phyloP scores from a whole-genome alignment of 805 yeast genomes.

The Ogataea naganishii region DNA sequence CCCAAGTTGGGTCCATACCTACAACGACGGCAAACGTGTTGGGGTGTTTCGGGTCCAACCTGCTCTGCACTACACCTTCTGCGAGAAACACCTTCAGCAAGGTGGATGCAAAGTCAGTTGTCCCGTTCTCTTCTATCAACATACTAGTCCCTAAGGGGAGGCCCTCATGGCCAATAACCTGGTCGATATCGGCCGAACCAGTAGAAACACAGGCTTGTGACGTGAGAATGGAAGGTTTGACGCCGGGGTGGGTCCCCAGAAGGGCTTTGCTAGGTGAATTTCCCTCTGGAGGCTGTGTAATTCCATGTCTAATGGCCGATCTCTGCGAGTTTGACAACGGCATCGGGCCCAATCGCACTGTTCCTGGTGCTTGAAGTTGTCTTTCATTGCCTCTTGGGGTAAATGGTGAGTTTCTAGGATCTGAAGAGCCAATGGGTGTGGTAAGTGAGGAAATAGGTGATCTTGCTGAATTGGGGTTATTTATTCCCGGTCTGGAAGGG shows the following conservation, averaged over 20 bases:
- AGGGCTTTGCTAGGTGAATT: conserved; percentile 1
- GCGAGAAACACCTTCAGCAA: conserved; percentile 62
- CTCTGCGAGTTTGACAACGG: no score
- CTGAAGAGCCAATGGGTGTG: background rate
- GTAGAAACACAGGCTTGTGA: conserved; percentile 74
- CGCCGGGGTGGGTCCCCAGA: conserved; percentile 39
- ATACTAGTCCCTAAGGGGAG: conserved; percentile 69
- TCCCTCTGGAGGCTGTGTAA: background rate
- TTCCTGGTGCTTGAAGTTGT: conserved; percentile 1
- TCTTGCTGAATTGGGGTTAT: no score
- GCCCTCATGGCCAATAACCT: conserved; percentile 71
- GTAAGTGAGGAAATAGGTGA: no score
- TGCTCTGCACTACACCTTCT: conserved; percentile 65
- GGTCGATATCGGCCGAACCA: conserved; percentile 72
- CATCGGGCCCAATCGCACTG: background rate
- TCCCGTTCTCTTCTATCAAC: conserved; percentile 73
- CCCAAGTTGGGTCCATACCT: conserved; percentile 52
- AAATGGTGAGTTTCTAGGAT: conserved; percentile 4
- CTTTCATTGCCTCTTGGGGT: conserved; percentile 2
- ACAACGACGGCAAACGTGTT: conserved; percentile 58
- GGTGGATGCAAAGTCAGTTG: conserved; percentile 79
- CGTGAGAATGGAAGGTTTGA: conserved; percentile 68
- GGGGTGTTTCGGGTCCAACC: conserved; percentile 31
- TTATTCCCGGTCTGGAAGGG: no score
- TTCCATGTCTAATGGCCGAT: no score